These are phyloP conservation scores for Alternaria gansuensis DNA, from an alignment of 2,329 filamentous ascomycete genomes.

Conservation along the genomic window DNA sequence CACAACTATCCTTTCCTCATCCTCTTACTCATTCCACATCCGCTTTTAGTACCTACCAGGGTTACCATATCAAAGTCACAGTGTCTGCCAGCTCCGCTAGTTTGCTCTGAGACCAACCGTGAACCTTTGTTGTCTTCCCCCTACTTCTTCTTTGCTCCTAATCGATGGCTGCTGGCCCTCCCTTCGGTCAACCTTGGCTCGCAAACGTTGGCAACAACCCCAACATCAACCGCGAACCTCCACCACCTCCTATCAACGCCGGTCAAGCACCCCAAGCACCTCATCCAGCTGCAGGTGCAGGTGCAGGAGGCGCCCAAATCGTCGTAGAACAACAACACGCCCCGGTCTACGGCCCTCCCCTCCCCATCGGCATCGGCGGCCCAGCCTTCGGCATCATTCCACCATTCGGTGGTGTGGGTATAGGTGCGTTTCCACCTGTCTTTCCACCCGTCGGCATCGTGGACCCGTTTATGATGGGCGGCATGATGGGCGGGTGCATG, in stretches of 20 bases:
- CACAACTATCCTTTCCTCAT: not conserved
- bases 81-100: not conserved
- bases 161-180: constrained; percentile 42
- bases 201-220: constrained; percentile 47
- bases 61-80: not conserved
- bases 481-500: constrained; percentile 7
- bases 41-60: not conserved
- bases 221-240: constrained; percentile 47
- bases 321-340: constrained; percentile 37
- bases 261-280: constrained; percentile 20
- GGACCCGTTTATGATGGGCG: constrained; percentile 33
- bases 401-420: constrained; percentile 30
- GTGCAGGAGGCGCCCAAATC: constrained; percentile 17
- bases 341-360: constrained; percentile 35
- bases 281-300: constrained; percentile 11
- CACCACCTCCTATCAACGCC: constrained; percentile 39
- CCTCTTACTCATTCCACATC: constrained; percentile 1
- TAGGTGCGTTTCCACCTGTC: constrained; percentile 40
- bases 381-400: constrained; percentile 27
- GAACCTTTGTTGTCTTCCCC: not conserved
- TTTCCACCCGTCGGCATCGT: constrained; percentile 28
- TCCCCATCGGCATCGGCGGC: constrained; percentile 33
- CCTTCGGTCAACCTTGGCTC: constrained; percentile 39
- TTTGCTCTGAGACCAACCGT: not conserved
- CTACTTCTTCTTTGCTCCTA: not conserved